Percentiles rank a stretch among this genome's conserved stretches.
Evolutionary conservation across 2,329 filamentous ascomycete genomes (phyloP).

Genomic region (Cladophialophora bantiana): DNA sequence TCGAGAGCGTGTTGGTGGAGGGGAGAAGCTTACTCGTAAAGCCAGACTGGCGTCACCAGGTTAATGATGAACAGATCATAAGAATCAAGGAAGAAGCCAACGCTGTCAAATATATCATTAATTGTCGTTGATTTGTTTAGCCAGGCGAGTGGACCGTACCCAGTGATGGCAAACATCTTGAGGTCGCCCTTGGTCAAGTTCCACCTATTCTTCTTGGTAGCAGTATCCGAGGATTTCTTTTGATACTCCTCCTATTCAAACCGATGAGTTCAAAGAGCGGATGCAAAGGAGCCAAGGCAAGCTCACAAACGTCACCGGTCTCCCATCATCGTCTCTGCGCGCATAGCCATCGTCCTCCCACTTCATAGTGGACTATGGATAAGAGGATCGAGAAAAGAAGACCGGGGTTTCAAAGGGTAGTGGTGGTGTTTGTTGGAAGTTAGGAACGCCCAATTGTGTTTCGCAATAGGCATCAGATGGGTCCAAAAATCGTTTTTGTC

Average conservation of each 20-base stretch:
- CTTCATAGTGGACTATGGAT: not conserved
- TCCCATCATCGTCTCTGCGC: not conserved
- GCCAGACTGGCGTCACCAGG: not conserved
- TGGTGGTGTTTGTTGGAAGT: not conserved
- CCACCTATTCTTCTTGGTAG: not conserved
- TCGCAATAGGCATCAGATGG: not conserved
- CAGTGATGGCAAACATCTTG: not conserved
- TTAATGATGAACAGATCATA: not conserved
- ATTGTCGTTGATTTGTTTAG: not conserved
- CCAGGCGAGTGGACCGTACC: not conserved
- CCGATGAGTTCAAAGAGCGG: not conserved
- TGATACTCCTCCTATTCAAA: not conserved
- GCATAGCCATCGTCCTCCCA: not conserved
- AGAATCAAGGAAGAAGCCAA: not conserved
- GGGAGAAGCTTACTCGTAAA: not conserved
- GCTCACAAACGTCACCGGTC: not conserved
- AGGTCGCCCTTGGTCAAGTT: not conserved
- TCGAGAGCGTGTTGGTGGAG: not conserved
- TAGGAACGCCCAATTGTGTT: not conserved
- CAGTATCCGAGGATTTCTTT: not conserved
- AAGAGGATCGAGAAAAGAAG: not conserved
- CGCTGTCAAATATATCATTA: not conserved
- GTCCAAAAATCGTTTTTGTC: not conserved
- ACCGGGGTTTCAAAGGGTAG: not conserved
- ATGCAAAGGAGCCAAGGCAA: not conserved